Evolutionary conservation across 257 asterid species (phyloP).

Genomic region (Paulownia fortunei): DNA sequence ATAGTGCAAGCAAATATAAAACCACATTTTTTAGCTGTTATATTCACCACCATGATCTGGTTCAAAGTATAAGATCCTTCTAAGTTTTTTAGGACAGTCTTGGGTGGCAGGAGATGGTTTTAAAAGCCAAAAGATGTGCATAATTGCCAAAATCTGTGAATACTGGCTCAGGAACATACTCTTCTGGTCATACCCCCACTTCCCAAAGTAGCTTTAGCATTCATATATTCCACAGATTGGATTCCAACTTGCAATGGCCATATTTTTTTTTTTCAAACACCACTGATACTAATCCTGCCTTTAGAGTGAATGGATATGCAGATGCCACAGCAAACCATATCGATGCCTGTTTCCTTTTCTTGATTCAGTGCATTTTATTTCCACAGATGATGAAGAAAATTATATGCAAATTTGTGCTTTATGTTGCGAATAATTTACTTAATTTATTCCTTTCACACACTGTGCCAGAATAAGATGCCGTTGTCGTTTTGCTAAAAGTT

Average conservation of each 20-base stretch:
- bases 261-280: no score
- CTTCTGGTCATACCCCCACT: background rate
- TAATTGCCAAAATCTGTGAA: no score
- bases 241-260: conserved; percentile 29
- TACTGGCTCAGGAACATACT: no score
- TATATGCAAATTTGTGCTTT: conserved; percentile 5
- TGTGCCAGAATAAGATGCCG: background rate
- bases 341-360: conserved; percentile 5
- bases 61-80: no score
- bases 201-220: conserved; percentile 22
- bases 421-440: background rate
- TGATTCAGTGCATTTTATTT: conserved; percentile 1
- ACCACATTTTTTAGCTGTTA: no score
- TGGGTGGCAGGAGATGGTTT: no score
- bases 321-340: conserved; percentile 14
- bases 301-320: conserved; percentile 29
- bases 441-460: conserved; percentile 27
- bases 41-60: no score
- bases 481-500: background rate
- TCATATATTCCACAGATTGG: background rate
- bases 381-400: background rate
- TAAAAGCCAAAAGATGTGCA: no score
- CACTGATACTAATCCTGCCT: background rate
- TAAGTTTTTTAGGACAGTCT: no score
- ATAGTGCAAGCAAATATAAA: no score